These are phyloP conservation scores for Calophaca sinica DNA, from an alignment of 306 rosid species.

Conservation along the genomic window DNA sequence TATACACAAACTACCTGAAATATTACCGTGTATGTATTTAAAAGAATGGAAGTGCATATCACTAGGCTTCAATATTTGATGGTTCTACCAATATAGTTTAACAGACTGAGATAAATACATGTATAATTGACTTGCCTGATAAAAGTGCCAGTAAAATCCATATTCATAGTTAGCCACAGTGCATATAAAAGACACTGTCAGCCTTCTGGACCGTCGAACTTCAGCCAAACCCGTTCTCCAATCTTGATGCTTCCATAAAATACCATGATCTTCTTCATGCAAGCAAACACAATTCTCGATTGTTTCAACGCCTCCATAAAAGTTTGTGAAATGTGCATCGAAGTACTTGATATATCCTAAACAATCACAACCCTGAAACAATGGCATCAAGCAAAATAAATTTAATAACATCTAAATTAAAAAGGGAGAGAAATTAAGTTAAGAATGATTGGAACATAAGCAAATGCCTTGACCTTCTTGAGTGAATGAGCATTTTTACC, in stretches of 20 bases:
- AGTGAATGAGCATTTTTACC: constrained; percentile 89
- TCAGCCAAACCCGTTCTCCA: constrained; percentile 88
- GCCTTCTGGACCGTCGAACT: constrained; percentile 83
- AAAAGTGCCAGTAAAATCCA: constrained; percentile 85
- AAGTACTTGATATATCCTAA: constrained; percentile 79
- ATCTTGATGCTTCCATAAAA: constrained; percentile 89
- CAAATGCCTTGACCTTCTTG: constrained; percentile 63
- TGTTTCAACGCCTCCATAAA: constrained; percentile 82
- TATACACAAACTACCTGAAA: constrained; percentile 19
- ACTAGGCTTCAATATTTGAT: constrained; percentile 15
- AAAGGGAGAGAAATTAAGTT: constrained; percentile 11
- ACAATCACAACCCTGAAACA: constrained; percentile 83
- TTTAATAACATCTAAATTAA: constrained; percentile 35
- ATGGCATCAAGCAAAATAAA: constrained; percentile 30
- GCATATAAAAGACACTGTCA: constrained; percentile 76
- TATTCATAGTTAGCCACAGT: constrained; percentile 88
- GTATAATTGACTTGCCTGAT: constrained; percentile 68
- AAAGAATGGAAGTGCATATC: constrained; percentile 3
- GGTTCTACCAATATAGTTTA: constrained; percentile 35
- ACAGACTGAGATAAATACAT: constrained; percentile 15
- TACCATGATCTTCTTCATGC: constrained; percentile 90
- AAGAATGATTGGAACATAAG: not conserved
- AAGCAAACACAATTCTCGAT: constrained; percentile 83
- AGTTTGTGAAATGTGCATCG: constrained; percentile 78
- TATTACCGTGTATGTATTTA: not conserved